Base-by-base conservation (phyloP, 1,139 yeast genomes). In the Magnusiomyces suaveolens region DNA sequence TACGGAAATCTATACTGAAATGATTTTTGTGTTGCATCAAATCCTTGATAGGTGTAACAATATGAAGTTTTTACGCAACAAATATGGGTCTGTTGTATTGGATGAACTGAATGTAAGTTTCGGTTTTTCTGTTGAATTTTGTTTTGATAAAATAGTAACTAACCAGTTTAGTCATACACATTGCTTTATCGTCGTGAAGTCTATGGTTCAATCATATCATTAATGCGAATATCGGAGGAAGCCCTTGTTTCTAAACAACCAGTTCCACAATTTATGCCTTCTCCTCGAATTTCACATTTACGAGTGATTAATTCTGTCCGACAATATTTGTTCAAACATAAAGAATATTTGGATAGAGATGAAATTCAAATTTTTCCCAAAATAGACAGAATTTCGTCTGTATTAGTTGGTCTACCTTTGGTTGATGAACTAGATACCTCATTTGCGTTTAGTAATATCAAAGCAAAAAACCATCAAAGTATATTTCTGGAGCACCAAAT, bases 21-120 rank as follows among this genome's bases (percentile, higher is more conserved):
- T 77, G 47, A 74, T 76, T 10, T 75, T 73, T 61, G 70, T 75
- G 21, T 63, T 75, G 50, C 70, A 74, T 52, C 79, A 77, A 57
- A 73, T 77, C 32, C 59, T 75, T n/a, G 80, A 77, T 56, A 68
- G 80, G 51, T 64, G 75, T 59, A 78, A 77, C 54, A 75, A 76
- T 51, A 71, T 74, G 26, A 73, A 72, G n/a, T 67, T 74, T 39
- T 56, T 77, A 54, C 63, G 80, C 58, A 67, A 67, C 48, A 67
- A 71, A 38, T 73, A 75, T 57, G 81, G 81, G 4, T 72, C 76
- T 44, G 78, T 75, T 0, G 67, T 75, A 25, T 64, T 75, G 39
- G 78, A 75, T 51, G 78, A 75, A 50, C 66, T 75, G 41, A 73
- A 74, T 56, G 36, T 32, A 32, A 32, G 36, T 14, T 8, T 8